Base-by-base conservation (phyloP, 2,329 filamentous ascomycete species). In the Pseudogymnoascus sp. region DNA sequence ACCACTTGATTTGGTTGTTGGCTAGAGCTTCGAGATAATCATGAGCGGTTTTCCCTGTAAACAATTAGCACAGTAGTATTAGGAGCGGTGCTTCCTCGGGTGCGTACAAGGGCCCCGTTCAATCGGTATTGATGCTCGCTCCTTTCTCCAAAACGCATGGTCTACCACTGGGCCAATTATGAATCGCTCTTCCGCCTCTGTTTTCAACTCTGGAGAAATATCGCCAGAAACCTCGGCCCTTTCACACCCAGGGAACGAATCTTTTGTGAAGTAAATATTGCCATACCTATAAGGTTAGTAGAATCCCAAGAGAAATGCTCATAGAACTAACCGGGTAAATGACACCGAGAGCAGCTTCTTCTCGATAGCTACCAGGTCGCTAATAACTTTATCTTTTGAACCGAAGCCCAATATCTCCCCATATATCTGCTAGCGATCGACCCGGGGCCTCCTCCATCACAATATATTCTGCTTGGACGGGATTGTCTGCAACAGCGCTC, bases 81-180 rank as follows among this genome's bases (percentile, higher is more conserved):
- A 40, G 16, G 14, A 22, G 19, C 37, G 35, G 28, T 40, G 56
- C 31, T 38, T 40, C 46, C 65, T 62, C 64, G 56, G 60, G 50
- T 60, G 62, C 73, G 63, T 68, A 78, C 75, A 78, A 56, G 75
- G 76, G n/a, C 77, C 76, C 50, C 75, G 71, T 66, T 77, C 73
- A 62, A 76, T 70, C 31, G 66, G 37, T 70, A 76, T 75, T 6
- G 41, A 64, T 43, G 70, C 68, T 46, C 74, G 71, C 66, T 76
- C 69, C 62, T 70, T 70, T 6, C 68, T 69, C 76, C 73, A 78
- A 65, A 75, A 75, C 14, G 65, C 66, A 61, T 66, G 70, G 19
- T 72, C 69, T 14, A 72, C 72, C 33, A 74, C 71, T 64, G 76
- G 76, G 2, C 75, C 75, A 63, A 78, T 75, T 28, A 65, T 69